These are phyloP conservation scores for Ophiostoma sp. DNA, from an alignment of 2,329 filamentous ascomycete species.

Conservation along the genomic window DNA sequence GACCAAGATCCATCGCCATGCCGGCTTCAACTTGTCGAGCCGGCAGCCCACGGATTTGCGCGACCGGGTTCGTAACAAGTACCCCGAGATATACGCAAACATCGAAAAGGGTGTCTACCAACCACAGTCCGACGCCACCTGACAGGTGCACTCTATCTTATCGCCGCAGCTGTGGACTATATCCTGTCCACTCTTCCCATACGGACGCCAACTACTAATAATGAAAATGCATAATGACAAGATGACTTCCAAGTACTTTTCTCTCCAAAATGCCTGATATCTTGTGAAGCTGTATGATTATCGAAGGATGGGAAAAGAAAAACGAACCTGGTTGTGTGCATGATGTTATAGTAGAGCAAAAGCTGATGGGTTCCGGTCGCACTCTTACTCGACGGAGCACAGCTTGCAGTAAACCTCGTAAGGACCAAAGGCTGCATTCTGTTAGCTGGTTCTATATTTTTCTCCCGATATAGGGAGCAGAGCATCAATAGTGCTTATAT, in stretches of 20 bases:
- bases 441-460: no score
- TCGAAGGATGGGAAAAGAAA: not conserved
- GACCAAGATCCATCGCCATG: slow-evolving; percentile 60
- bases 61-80: slow-evolving; percentile 60
- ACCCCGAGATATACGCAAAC: slow-evolving; percentile 51
- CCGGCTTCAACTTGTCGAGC: slow-evolving; percentile 51
- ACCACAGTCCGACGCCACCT: slow-evolving; percentile 34
- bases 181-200: not conserved
- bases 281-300: not conserved
- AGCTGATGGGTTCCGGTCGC: no score
- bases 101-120: slow-evolving; percentile 52
- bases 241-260: not conserved
- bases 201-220: not conserved
- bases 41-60: slow-evolving; percentile 59
- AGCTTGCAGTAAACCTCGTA: no score
- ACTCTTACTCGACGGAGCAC: no score
- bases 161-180: not conserved
- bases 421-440: no score
- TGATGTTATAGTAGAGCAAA: no score
- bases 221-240: slow-evolving; percentile 4
- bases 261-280: no score
- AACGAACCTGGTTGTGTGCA: no score
- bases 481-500: no score
- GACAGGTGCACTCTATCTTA: not conserved
- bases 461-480: no score